Evolutionary conservation across 2,329 filamentous ascomycete genomes (phyloP).

Genomic region (Exophiala sp.): DNA sequence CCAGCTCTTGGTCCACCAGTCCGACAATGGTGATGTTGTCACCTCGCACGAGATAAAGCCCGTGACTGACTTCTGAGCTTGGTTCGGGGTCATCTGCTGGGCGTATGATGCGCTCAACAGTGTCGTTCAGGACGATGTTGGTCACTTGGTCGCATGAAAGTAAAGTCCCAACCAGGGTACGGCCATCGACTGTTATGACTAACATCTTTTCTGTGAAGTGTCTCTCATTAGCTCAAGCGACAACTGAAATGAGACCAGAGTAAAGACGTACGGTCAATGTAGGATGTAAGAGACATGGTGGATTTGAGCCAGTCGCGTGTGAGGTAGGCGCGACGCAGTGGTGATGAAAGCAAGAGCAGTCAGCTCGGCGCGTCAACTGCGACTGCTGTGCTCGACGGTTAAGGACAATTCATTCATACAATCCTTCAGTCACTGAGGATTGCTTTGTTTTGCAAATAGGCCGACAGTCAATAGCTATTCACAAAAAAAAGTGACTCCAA

Average conservation of each 20-base stretch:
- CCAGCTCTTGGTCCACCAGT: conserved; percentile 82
- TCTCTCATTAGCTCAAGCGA: conserved; percentile 19
- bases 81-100: conserved; percentile 77
- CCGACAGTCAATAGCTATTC: neutral
- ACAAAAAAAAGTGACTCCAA: neutral
- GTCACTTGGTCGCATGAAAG: conserved; percentile 86
- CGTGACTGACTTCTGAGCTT: conserved; percentile 75
- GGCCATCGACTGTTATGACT: conserved; percentile 87
- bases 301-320: conserved; percentile 1
- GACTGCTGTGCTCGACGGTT: conserved; percentile 2
- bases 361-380: conserved; percentile 2
- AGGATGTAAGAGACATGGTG: conserved; percentile 52
- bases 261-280: conserved; percentile 49
- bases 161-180: conserved; percentile 78
- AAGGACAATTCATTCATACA: neutral
- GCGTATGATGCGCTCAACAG: conserved; percentile 86
- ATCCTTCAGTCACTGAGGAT: neutral
- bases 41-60: conserved; percentile 85
- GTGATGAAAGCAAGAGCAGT: neutral
- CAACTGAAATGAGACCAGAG: neutral
- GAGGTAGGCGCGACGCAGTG: neutral
- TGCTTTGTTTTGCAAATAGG: neutral
- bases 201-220: conserved; percentile 74
- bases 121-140: conserved; percentile 81
- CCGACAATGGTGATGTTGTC: conserved; percentile 93